Evolutionary conservation across 2,329 filamentous ascomycete genomes (phyloP), one percentile per base, ranked within the genome.

Genomic region (Tolypocladium album): DNA sequence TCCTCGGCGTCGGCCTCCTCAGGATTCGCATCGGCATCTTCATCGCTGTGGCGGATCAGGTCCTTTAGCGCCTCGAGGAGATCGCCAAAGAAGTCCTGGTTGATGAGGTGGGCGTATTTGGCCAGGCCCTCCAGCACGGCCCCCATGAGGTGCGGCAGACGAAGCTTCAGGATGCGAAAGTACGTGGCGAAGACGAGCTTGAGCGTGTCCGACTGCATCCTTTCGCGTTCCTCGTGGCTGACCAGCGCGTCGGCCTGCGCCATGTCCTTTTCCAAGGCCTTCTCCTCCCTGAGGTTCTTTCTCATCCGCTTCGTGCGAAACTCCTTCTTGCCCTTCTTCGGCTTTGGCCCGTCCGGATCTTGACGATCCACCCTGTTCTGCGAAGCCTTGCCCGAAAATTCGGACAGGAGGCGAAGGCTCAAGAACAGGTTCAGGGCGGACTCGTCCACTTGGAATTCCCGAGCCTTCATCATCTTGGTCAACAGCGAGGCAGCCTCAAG

Each of bases 1-100:
- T 80, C 79, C 1, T 76, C 66, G 9, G 65, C 76, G 0, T 70
- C 65, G 9, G 66, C 76, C 0, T 71, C 71, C 3, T 67, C 70
- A 1, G 76, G 71, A 4, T 77, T 79, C 1, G 72, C 76, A 13
- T 79, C 76, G 4, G 79, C 79, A 20, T 81, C 78, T 0, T 81
- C 79, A 68, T 88, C 83, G 58, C 89, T 88, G 65, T 92, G 85
- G 4, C 85, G 84, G 67, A 97, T 93, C 53, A 99, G 83, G 64
- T 99, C 94, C 73, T 96, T 95, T 45, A 99, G 80, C 0, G 92
- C 93, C 75, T 97, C 94, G 13, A 99, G 83, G 38, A 99, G 81
- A 70, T 99, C 94, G 36, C 93, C 94, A 68, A 99, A 99, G 79
- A 99, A 97, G 71, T 99, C 91, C 70, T 99, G 92, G 76, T 99